Conservation (phyloP, 257 asterid species). For the Solanum sitiens region DNA sequence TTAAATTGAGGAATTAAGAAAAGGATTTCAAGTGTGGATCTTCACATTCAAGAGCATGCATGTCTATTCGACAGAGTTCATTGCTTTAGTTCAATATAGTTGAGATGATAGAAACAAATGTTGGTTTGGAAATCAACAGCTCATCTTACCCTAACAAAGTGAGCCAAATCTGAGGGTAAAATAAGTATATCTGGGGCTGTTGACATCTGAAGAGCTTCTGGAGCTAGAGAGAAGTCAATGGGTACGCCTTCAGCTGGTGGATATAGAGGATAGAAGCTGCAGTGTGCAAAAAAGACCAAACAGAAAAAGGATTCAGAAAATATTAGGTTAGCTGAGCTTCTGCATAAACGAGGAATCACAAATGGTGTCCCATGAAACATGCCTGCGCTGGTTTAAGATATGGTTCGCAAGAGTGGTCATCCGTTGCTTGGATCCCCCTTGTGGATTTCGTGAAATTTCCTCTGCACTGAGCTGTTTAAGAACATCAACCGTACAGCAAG, state of each 20-base stretch:
- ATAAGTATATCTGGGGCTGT: conserved; percentile 75
- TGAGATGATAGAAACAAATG: background rate
- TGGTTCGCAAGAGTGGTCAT: conserved; percentile 82
- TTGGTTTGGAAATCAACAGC: background rate
- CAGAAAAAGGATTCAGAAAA: background rate
- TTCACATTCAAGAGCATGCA: background rate
- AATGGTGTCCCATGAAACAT: conserved; percentile 7
- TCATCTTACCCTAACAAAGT: conserved; percentile 61
- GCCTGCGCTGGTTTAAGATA: conserved; percentile 71
- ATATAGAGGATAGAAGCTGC: conserved; percentile 92
- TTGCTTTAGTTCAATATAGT: background rate
- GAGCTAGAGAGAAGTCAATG: conserved; percentile 71
- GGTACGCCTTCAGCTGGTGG: conserved; percentile 92
- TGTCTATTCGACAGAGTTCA: background rate
- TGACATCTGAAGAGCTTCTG: conserved; percentile 58
- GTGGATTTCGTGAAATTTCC: conserved; percentile 82
- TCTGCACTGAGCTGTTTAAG: conserved; percentile 92
- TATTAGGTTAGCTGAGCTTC: background rate
- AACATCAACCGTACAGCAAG: conserved; percentile 80
- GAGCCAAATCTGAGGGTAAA: conserved; percentile 87
- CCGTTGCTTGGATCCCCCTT: conserved; percentile 81
- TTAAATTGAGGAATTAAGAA: background rate
- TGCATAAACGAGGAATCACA: background rate
- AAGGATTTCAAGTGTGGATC: background rate
- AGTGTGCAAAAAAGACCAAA: background rate